Base-by-base conservation (phyloP, 148 eudicot species). In the Selenicereus undatus region DNA sequence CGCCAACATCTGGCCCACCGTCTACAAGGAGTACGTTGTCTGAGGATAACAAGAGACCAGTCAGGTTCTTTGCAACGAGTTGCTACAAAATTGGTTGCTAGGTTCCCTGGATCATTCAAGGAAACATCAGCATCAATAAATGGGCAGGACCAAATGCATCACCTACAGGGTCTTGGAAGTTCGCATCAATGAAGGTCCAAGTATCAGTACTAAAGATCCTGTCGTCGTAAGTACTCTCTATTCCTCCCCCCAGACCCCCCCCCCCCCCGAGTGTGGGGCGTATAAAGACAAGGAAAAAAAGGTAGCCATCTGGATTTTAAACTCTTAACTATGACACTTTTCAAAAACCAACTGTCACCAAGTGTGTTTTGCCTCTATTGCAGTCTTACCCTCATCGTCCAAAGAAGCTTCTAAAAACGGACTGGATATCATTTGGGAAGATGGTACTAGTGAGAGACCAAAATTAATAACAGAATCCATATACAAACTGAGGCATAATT, bases 51-150 rank as follows among this genome's bases (percentile, higher is more conserved):
- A n/a, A 83, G 89, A 73, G 93, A 89, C 39, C 90, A 84, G 77
- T 81, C 88, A 43, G 84, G 86, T 74, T 74, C 86, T 84, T 75
- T 87, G 36, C 88, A 85, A 78, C 84, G 85, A 51, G 90, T 93
- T 76, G 89, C 50, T 83, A 89, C 91, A 10, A 91, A 89, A 82
- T 83, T 90, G 69, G 86, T 90, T 26, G 73, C 89, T 64, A 83
- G 93, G 82, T 95, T 91, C 78, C 93, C 99, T 8, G 99, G 98
- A 77, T 93, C 97, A 30, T 89, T 89, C 81, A 96, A 92, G 81
- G 98, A 93, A 88, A 64, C 84, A 20, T 89, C 97, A 9, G 83
- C 85, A 60, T 84, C 90, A 26, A 80, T 82, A 79, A 79, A 54
- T 58, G 88, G 87, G 80, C 95, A 86, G 81, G 91, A 90, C 56